phyloP scores from a whole-genome alignment of 2,329 filamentous ascomycete genomes.

The Neophaeococcomyces aloes region DNA sequence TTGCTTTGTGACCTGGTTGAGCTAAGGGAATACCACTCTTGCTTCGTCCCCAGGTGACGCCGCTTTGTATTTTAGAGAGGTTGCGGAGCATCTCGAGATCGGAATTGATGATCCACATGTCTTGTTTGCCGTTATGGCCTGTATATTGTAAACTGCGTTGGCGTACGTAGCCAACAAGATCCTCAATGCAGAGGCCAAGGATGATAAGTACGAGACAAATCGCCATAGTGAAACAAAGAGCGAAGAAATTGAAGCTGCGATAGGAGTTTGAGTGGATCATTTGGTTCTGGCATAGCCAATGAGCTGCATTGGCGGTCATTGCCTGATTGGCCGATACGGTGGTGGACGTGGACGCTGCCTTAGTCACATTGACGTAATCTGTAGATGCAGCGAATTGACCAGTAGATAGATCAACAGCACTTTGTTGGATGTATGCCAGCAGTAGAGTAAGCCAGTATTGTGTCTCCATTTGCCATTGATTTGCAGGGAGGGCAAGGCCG shows the following conservation, averaged over 20 bases:
- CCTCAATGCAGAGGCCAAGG: slow-evolving; percentile 4
- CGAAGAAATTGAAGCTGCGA: slow-evolving; percentile 8
- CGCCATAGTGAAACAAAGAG: neutral
- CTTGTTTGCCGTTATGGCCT: slow-evolving; percentile 6
- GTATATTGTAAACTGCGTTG: slow-evolving; percentile 5
- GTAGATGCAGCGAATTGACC: slow-evolving; percentile 8
- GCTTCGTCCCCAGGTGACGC: neutral
- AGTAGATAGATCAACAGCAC: slow-evolving; percentile 6
- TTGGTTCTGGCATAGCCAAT: slow-evolving; percentile 8
- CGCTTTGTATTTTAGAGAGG: slow-evolving; percentile 1
- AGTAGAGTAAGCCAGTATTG: slow-evolving; percentile 8
- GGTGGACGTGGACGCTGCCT: neutral
- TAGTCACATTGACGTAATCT: slow-evolving; percentile 8
- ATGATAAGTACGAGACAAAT: slow-evolving; percentile 2
- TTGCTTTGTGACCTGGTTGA: neutral
- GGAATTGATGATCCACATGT: slow-evolving; percentile 8
- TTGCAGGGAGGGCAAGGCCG: slow-evolving; percentile 4
- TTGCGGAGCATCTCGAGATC: slow-evolving; percentile 6
- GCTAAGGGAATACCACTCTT: slow-evolving; percentile 2
- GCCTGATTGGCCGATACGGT: too few relatives aligned
- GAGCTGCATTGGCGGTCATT: too few relatives aligned
- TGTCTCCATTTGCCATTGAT: slow-evolving; percentile 11
- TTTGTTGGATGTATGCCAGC: slow-evolving; percentile 9
- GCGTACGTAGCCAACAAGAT: slow-evolving; percentile 3
- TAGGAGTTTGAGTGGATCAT: slow-evolving; percentile 2